Evolutionary conservation across 768 basidiomycete species (phyloP), one percentile per base, ranked within the genome.

Genomic region (Omphalotus guepiniiformis): DNA sequence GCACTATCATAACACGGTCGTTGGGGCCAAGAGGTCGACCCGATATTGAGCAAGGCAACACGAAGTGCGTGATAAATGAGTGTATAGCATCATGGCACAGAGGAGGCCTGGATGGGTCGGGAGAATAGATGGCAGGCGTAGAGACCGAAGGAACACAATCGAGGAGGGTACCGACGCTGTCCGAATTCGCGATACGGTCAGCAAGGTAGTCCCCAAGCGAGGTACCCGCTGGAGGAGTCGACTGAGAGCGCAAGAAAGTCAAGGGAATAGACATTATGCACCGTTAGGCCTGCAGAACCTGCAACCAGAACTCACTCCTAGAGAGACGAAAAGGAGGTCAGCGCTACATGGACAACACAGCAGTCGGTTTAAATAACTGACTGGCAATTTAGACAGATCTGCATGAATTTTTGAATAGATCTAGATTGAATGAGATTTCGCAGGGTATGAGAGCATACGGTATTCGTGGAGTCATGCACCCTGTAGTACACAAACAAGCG

Each of bases 1-100:
- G 60, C 3, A 63, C 68, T 43, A 73, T 58, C 63, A 76, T 70
- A 47, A 76, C 63, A 9, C 75, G 66, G 58, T 75, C 72, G 55
- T 74, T 76, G 9, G 63, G 68, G 6, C 65, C 66, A 3, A 73
- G 56, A 2, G 56, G 60, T 18, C 45, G 32, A 21, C 59, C 60
- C 9, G 58, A 50, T 12, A 54, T 48, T 0, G 67, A 64, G 49
- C 63, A 60, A 1, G 74, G 73, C 16, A 75, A 59, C 15, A 51
- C 56, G 53, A 76, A 76, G 39, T 56, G 58, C 18, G 64, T 55
- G 29, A 76, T 57, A 53, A 74, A 74, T 13, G 57, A 47, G 39
- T 58, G 68, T 26, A 74, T 55, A 11, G 60, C 54, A 38, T 62
- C 57, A 47, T 74, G 73, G 11, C 52, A 53, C 6, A 76, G 55